Evolutionary conservation across 2,329 filamentous ascomycete genomes (phyloP).

Genomic region (Diaporthe longicolla): DNA sequence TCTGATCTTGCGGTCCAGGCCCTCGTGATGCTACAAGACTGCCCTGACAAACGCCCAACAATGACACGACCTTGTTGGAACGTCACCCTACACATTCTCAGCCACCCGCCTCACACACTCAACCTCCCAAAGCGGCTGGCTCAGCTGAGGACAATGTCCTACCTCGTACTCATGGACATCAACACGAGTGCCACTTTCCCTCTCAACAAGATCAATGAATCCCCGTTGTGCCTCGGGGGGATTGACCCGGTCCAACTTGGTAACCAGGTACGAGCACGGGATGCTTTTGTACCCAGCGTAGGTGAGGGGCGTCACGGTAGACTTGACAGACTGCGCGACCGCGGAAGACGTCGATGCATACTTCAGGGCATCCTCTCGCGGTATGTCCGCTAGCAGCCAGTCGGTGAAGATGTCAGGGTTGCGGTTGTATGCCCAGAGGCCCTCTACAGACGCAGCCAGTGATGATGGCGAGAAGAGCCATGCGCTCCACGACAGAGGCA

Average conservation of each 20-base stretch:
- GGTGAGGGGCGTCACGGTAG: neutral
- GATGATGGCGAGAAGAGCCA: neutral
- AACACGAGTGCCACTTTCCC: neutral
- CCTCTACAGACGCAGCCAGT: slow-evolving; percentile 5
- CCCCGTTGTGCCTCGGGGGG: neutral
- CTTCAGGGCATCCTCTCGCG: neutral
- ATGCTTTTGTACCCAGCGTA: neutral
- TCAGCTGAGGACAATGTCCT: slow-evolving; percentile 8
- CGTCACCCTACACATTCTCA: neutral
- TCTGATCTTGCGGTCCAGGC: too few relatives aligned
- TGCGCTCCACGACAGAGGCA: neutral
- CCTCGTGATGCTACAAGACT: neutral
- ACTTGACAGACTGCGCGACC: slow-evolving; percentile 3
- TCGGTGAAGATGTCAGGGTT: slow-evolving; percentile 1
- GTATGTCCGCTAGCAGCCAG: neutral
- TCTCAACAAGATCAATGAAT: neutral
- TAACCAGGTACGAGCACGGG: neutral
- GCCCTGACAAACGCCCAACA: neutral
- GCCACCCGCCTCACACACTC: slow-evolving; percentile 16
- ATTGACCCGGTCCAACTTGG: neutral
- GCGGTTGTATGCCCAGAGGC: slow-evolving; percentile 2
- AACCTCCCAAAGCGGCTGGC: neutral
- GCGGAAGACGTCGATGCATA: neutral
- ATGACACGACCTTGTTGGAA: neutral
- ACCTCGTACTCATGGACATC: neutral